Evolutionary conservation across 2,329 filamentous ascomycete species (phyloP), one percentile per base, ranked within the genome.

Genomic region (Fusarium acutatum): DNA sequence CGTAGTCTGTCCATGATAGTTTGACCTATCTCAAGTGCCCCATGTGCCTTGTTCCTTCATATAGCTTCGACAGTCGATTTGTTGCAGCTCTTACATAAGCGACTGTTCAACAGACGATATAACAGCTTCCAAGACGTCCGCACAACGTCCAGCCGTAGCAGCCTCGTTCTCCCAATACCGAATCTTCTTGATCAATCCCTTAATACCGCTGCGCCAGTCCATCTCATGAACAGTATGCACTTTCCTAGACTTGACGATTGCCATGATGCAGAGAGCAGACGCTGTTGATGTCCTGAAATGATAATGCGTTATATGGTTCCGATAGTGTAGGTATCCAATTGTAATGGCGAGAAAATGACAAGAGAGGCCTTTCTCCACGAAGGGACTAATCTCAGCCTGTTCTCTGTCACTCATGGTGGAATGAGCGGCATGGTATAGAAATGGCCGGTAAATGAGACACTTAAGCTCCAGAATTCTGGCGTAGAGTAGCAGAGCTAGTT

Each of bases 11-110:
- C 37, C 20, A 22, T 38, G 17, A 38, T 22, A 1, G 20, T 22
- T 22, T 38, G 12, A 13, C 12, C 37, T 22, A 38, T 38, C 20
- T 22, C 12, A 14, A 41, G 38, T 11, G 14, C 1, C 7, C 8
- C 22, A 15, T 15, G 38, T n/a, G 14, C 3, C 8, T 10, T 41
- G 13, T 15, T n/a, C 38, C 22, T 41, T 1, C 22, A 41, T 4
- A 8, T 18, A 12, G 6, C n/a, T 43, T 13, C 41, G 22, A 11
- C n/a, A 1, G 17, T 2, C 4, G 6, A 18, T 18, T 11, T 3
- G 26, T 24, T 18, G 10, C 24, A 26, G 12, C 7, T 13, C 24
- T 26, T 13, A 20, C 4, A 26, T 2, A 7, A 46, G 15, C 2
- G 24, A 20, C 3, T 28, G 18, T 20, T 46, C 43, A 20, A 46